Conservation (phyloP, 371 early-diverging fungal genomes). For the Mortierella sp. region DNA sequence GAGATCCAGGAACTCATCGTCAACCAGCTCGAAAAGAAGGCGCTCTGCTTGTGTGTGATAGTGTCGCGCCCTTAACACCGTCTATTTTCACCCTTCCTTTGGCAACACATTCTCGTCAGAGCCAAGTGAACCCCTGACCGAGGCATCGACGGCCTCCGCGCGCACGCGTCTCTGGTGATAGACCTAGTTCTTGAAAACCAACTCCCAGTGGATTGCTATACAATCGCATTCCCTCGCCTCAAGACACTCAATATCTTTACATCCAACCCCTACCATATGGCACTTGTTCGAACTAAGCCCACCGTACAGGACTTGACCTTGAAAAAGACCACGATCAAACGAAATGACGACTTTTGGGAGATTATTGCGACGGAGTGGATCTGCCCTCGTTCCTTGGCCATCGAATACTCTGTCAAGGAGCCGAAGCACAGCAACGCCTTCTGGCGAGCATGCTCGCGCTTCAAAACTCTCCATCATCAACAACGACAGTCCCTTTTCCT, state of each 20-base stretch:
- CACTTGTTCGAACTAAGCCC: neutral
- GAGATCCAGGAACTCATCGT: neutral
- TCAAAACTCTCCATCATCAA: neutral
- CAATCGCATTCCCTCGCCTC: neutral
- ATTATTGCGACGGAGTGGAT: neutral
- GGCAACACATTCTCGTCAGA: neutral
- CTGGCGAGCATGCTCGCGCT: neutral
- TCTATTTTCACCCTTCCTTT: neutral
- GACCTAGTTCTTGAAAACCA: neutral
- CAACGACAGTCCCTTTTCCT: neutral
- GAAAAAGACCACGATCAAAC: neutral
- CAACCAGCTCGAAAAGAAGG: neutral
- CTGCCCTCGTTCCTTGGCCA: neutral
- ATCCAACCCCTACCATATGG: neutral
- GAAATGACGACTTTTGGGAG: neutral
- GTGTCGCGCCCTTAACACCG: neutral
- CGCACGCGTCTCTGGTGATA: neutral
- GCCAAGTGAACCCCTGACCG: neutral
- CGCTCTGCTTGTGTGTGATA: neutral
- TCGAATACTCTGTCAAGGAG: neutral
- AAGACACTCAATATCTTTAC: neutral
- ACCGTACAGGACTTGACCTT: neutral
- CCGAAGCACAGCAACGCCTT: neutral
- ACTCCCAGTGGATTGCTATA: neutral
- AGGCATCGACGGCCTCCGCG: neutral